Conservation (phyloP, 257 asterid species). For the Solanum medicagineum region DNA sequence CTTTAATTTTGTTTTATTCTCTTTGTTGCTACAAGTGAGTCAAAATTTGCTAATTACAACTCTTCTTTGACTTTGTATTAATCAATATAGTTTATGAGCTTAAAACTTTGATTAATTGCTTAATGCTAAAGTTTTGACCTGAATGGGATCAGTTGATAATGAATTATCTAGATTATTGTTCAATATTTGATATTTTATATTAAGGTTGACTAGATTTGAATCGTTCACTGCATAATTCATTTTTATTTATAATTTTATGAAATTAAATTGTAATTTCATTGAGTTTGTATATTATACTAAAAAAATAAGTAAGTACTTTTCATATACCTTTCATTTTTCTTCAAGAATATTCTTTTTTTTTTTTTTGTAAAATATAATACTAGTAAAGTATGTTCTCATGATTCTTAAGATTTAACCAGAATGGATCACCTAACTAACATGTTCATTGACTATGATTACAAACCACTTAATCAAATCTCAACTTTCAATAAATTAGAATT, state of each 20-base stretch:
- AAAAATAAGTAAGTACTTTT: too few species aligned
- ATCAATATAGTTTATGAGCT: neutral
- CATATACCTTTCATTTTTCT: neutral
- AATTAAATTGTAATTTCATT: too few species aligned
- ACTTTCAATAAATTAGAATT: neutral
- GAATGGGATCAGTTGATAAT: neutral
- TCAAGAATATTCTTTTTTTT: neutral
- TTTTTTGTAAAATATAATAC: neutral
- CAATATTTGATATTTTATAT: neutral
- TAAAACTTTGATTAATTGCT: neutral
- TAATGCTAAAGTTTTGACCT: neutral
- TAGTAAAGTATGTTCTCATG: neutral
- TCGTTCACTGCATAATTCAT: rapidly evolving
- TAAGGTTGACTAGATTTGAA: neutral
- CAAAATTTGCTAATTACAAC: neutral
- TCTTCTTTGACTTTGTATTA: neutral
- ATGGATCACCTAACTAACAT: neutral
- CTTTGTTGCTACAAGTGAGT: neutral
- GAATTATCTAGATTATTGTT: neutral
- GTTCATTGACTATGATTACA: neutral
- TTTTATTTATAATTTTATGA: neutral
- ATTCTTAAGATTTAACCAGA: neutral
- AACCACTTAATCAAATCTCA: too few species aligned
- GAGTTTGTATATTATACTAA: too few species aligned
- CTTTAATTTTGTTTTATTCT: neutral